A percentile compares a stretch with the other conserved stretches of the same genome.
Evolutionary conservation across 345 rosid genomes (phyloP).

Genomic region (Eucalyptus sp.): DNA sequence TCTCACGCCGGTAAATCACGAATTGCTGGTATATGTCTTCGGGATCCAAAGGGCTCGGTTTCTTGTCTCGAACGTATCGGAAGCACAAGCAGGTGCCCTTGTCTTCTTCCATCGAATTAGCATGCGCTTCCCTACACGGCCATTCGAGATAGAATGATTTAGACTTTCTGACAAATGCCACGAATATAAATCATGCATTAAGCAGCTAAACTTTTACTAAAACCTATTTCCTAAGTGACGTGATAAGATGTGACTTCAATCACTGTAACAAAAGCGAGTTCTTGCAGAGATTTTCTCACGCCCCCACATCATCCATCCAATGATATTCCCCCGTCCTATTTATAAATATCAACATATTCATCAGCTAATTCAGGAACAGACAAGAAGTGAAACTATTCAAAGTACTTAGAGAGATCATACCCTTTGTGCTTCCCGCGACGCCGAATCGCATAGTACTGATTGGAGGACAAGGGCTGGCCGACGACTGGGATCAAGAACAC

Average conservation of each 20-base stretch:
- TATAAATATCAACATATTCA: neutral
- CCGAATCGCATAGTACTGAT: too few relatives aligned
- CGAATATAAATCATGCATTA: neutral
- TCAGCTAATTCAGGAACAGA: neutral
- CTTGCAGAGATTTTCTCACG: neutral
- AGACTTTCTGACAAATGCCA: neutral
- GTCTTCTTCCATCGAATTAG: slow-evolving; percentile 23
- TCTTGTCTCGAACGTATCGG: neutral
- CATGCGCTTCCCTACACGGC: slow-evolving; percentile 23
- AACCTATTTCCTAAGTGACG: neutral
- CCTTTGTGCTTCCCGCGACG: too few relatives aligned
- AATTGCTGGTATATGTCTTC: slow-evolving; percentile 15
- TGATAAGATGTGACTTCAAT: neutral
- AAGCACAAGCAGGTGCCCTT: slow-evolving; percentile 18
- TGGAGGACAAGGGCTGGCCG: too few relatives aligned
- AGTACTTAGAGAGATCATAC: too few relatives aligned
- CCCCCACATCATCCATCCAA: neutral
- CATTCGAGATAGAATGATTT: neutral
- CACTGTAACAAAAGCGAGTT: neutral
- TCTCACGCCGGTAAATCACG: slow-evolving; percentile 4
- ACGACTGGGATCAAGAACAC: too few relatives aligned
- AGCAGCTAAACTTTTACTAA: neutral
- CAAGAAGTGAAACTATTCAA: neutral
- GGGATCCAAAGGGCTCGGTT: slow-evolving; percentile 11
- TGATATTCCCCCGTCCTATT: neutral